Percentiles rank a stretch among this genome's conserved stretches.
Evolutionary conservation across 2,329 filamentous ascomycete species (phyloP).

Genomic region (Penicillium oxalicum): DNA sequence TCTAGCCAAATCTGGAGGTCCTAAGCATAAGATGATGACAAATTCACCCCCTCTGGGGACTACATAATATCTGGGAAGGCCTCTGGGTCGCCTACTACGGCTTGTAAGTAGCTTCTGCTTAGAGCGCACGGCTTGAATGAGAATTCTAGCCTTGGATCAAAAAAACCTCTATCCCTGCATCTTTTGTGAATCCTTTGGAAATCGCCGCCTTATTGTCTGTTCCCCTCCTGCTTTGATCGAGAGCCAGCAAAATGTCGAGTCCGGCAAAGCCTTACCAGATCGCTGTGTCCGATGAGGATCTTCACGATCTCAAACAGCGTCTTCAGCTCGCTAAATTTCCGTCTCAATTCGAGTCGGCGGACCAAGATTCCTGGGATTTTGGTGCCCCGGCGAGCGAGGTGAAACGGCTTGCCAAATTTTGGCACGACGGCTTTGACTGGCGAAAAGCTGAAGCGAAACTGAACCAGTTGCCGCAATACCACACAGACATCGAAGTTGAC

Average conservation of each 20-base stretch:
- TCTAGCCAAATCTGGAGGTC: too few relatives aligned
- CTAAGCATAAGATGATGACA: background rate
- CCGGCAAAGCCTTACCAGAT: slow-evolving; percentile 10
- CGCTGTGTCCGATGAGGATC: slow-evolving; percentile 10
- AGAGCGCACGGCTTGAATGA: too few relatives aligned
- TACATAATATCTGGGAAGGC: too few relatives aligned
- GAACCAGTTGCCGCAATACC: slow-evolving; percentile 58
- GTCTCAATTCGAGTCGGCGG: slow-evolving; percentile 14
- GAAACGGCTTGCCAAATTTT: slow-evolving; percentile 51
- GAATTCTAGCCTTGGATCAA: background rate
- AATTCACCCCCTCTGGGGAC: background rate
- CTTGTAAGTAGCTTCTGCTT: too few relatives aligned
- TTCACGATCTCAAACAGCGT: slow-evolving; percentile 17
- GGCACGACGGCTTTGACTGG: slow-evolving; percentile 57
- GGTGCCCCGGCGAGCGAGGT: slow-evolving; percentile 16
- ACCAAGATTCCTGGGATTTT: slow-evolving; percentile 17
- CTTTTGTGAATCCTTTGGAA: too few relatives aligned
- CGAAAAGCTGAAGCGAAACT: slow-evolving; percentile 53
- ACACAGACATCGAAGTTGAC: slow-evolving; percentile 48
- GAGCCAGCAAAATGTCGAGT: slow-evolving; percentile 8
- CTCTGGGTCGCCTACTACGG: too few relatives aligned
- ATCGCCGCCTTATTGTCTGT: background rate
- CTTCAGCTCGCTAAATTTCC: slow-evolving; percentile 13
- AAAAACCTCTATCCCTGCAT: background rate
- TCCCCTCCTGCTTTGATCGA: background rate